A percentile compares a stretch with the other conserved stretches of the same genome.
phyloP scores from a whole-genome alignment of 768 basidiomycete genomes.

The Phaeolepiota aurea region DNA sequence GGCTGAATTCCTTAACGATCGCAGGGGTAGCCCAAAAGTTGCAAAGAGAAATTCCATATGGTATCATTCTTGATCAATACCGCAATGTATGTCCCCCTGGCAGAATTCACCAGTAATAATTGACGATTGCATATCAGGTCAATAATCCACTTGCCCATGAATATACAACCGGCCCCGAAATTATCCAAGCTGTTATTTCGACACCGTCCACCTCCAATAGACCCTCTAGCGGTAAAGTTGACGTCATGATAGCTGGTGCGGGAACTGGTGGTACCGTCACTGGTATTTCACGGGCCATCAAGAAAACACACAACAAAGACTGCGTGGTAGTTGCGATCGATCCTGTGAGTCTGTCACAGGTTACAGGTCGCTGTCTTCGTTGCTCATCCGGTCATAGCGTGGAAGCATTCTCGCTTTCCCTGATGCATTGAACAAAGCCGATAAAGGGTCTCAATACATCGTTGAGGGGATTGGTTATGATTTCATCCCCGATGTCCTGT shows the following conservation, averaged over 20 bases:
- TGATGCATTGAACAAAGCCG: conserved; percentile 48
- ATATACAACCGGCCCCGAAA: conserved; percentile 84
- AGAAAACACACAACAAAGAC: conserved; percentile 66
- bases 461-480: conserved; percentile 98
- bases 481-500: conserved; percentile 83
- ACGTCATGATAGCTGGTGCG: conserved; percentile 77
- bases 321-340: conserved; percentile 82
- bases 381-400: no score
- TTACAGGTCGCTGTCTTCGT: no score
- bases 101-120: no score
- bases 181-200: conserved; percentile 66
- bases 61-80: conserved; percentile 92
- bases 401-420: conserved; percentile 85
- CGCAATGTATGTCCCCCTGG: conserved; percentile 60
- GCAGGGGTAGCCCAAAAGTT: conserved; percentile 79
- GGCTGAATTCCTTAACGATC: conserved; percentile 84
- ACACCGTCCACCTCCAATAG: conserved; percentile 50
- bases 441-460: conserved; percentile 48
- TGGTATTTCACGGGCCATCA: conserved; percentile 75
- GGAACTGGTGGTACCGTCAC: conserved; percentile 95
- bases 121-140: no score
- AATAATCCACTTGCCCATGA: conserved; percentile 93
- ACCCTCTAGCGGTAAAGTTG: conserved; percentile 68
- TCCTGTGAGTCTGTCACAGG: conserved; percentile 57
- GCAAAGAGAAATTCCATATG: conserved; percentile 70